phyloP scores from a whole-genome alignment of 179 eudicot species.

The Carnegiea gigantea region DNA sequence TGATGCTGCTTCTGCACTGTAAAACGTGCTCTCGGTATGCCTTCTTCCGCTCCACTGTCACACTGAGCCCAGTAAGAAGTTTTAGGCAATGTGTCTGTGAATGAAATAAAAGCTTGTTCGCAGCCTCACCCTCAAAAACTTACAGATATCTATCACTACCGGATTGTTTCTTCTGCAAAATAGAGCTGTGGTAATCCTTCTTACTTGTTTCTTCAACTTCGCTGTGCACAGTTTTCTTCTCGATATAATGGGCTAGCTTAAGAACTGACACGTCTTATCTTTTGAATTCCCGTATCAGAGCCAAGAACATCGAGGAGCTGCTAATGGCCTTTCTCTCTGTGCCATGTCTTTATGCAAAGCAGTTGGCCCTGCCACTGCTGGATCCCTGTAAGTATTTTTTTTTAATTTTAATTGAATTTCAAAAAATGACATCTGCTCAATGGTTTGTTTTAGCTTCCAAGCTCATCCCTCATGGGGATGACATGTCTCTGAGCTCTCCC shows the following conservation, averaged over 20 bases:
- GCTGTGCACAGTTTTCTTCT: not conserved
- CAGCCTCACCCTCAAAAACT: not conserved
- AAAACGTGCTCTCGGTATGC: constrained; percentile 65
- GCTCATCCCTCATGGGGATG: too few species aligned
- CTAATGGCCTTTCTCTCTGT: constrained; percentile 65
- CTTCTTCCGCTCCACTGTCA: not conserved
- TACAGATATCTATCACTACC: constrained; percentile 58
- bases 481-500: too few species aligned
- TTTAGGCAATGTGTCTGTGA: too few species aligned
- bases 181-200: constrained; percentile 60
- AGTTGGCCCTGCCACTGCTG: constrained; percentile 64
- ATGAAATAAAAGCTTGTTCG: too few species aligned
- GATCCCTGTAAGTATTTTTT: constrained; percentile 46
- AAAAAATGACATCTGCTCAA: too few species aligned
- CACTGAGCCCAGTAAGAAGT: not conserved
- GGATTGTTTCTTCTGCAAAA: constrained; percentile 63
- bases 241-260: not conserved
- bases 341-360: constrained; percentile 61
- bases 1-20: constrained; percentile 52
- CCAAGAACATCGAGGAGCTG: constrained; percentile 70
- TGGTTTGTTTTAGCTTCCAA: too few species aligned
- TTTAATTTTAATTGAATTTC: too few species aligned
- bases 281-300: constrained; percentile 32
- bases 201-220: not conserved
- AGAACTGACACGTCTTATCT: not conserved